Evolutionary conservation across 768 basidiomycete genomes (phyloP).

Genomic region (Tylopilus subfusipes): DNA sequence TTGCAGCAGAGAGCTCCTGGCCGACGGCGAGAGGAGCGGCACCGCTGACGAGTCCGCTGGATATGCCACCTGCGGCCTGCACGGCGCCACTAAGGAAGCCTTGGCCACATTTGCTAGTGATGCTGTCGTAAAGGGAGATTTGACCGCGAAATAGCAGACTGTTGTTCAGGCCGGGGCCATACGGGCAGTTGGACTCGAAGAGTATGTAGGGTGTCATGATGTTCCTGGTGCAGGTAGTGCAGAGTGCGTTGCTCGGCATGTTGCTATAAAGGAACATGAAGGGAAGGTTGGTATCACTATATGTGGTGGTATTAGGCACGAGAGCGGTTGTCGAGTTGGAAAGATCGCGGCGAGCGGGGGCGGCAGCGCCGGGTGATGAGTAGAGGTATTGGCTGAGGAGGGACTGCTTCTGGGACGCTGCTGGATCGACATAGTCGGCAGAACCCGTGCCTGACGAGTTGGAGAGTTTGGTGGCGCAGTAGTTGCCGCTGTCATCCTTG

Average conservation of each 20-base stretch:
- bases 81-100: slow-evolving; percentile 68
- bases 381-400: slow-evolving; percentile 28
- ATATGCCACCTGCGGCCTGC: slow-evolving; percentile 63
- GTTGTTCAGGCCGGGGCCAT: slow-evolving; percentile 66
- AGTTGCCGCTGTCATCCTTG: slow-evolving; percentile 67
- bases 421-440: slow-evolving; percentile 8
- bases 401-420: slow-evolving; percentile 7
- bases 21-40: slow-evolving; percentile 25
- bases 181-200: slow-evolving; percentile 69
- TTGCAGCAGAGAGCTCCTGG: slow-evolving; percentile 27
- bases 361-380: slow-evolving; percentile 17
- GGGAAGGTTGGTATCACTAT: slow-evolving; percentile 56
- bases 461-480: slow-evolving; percentile 58
- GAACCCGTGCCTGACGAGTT: slow-evolving; percentile 24
- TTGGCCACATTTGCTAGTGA: slow-evolving; percentile 62
- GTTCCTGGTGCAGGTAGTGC: slow-evolving; percentile 78
- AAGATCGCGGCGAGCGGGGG: slow-evolving; percentile 25
- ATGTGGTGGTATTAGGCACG: slow-evolving; percentile 54
- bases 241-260: slow-evolving; percentile 52
- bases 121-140: slow-evolving; percentile 55
- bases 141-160: slow-evolving; percentile 69
- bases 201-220: slow-evolving; percentile 73
- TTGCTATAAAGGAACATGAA: slow-evolving; percentile 68
- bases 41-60: slow-evolving; percentile 33
- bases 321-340: slow-evolving; percentile 29